phyloP scores from a whole-genome alignment of 768 basidiomycete species.

The Kwoniella sp. region DNA sequence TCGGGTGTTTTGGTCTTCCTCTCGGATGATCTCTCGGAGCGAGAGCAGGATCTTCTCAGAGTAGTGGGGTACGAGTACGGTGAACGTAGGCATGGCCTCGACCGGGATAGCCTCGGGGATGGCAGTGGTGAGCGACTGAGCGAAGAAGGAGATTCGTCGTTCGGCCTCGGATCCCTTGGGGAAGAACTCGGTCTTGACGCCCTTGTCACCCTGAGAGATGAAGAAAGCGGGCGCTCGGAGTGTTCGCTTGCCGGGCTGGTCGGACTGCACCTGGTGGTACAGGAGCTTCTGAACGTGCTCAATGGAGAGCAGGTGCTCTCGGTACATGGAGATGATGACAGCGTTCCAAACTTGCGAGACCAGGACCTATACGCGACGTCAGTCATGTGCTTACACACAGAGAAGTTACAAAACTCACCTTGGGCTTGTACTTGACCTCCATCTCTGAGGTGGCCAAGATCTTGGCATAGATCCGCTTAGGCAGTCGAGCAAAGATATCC shows the following conservation, averaged over 20 bases:
- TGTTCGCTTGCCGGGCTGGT: constrained; percentile 83
- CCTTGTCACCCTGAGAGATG: constrained; percentile 88
- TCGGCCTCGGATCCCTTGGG: constrained; percentile 91
- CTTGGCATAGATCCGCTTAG: constrained; percentile 96
- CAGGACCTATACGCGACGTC: constrained; percentile 62
- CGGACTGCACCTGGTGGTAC: constrained; percentile 91
- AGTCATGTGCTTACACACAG: not conserved
- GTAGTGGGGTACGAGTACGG: constrained; percentile 95
- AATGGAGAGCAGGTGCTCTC: constrained; percentile 96
- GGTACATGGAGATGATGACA: constrained; percentile 99
- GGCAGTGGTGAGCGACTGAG: constrained; percentile 91
- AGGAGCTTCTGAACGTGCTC: constrained; percentile 97
- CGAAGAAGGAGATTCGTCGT: constrained; percentile 96
- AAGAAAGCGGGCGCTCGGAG: constrained; percentile 96
- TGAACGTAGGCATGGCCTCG: constrained; percentile 99
- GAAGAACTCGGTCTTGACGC: constrained; percentile 84
- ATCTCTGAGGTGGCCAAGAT: constrained; percentile 87
- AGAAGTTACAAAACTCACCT: constrained; percentile 59
- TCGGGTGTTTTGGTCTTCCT: constrained; percentile 93
- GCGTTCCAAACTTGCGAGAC: constrained; percentile 99
- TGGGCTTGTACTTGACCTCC: constrained; percentile 99
- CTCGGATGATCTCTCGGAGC: constrained; percentile 94
- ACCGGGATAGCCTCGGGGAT: constrained; percentile 90
- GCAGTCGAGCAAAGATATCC: constrained; percentile 91
- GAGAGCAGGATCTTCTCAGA: constrained; percentile 98